A percentile compares a stretch with the other conserved stretches of the same genome.
Conservation (phyloP, 139 green algal genomes). For the Micromonas pusilla region DNA sequence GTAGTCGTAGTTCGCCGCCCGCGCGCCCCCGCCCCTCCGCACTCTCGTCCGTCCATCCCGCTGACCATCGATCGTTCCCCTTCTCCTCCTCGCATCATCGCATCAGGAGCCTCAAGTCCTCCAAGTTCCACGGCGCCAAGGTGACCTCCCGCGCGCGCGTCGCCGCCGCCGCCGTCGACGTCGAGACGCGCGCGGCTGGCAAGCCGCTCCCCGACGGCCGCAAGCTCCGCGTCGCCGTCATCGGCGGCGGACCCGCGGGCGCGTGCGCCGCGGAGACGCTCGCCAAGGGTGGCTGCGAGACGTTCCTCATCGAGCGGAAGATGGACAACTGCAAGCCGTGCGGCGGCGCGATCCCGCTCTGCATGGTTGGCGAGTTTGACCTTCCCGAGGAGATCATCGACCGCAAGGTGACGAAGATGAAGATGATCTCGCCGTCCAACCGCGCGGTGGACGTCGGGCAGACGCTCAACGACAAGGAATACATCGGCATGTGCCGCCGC, state of each 20-base stretch:
- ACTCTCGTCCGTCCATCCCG: background rate
- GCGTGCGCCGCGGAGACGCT: slow-evolving; percentile 92
- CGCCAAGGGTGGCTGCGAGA: slow-evolving; percentile 85
- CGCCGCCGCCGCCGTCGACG: background rate
- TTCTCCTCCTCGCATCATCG: background rate
- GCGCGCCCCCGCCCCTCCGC: too few species aligned
- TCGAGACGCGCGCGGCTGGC: background rate
- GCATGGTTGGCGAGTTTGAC: slow-evolving; percentile 99
- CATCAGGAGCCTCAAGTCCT: background rate
- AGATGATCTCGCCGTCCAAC: slow-evolving; percentile 99
- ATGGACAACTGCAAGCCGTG: slow-evolving; percentile 95
- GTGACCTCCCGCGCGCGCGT: background rate
- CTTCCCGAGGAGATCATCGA: slow-evolving; percentile 92
- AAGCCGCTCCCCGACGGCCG: slow-evolving; percentile 33
- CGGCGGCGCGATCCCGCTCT: slow-evolving; percentile 78
- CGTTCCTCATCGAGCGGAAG: slow-evolving; percentile 94
- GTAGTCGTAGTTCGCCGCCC: too few species aligned
- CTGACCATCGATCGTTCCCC: background rate
- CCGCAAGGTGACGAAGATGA: slow-evolving; percentile 98
- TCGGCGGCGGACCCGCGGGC: slow-evolving; percentile 88
- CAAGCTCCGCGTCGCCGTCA: slow-evolving; percentile 79
- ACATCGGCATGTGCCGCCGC: slow-evolving; percentile 96
- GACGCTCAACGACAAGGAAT: slow-evolving; percentile 94
- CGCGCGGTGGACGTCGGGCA: slow-evolving; percentile 95
- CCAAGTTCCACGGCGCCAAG: background rate